Evolutionary conservation across 805 yeast species (phyloP), one percentile per base, ranked within the genome.

Genomic region (Starmerella vitae): DNA sequence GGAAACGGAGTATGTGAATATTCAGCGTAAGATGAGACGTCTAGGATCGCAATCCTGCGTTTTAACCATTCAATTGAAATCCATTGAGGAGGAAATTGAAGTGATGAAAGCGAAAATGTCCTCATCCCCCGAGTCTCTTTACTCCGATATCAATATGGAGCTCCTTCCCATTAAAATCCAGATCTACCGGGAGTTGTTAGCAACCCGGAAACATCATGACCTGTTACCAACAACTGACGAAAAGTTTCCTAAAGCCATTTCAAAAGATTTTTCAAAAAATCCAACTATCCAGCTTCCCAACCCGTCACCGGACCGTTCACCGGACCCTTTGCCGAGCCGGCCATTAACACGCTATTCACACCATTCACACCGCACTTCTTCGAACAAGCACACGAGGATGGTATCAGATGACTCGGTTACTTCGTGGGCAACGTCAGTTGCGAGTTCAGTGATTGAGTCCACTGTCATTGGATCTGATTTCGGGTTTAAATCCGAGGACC

Each of bases 21-120:
- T 41, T 9, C n/a, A 28, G 6, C 14, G 14, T 6, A 29, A 37
- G 19, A 44, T 25, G 37, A 32, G 48, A 8, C 19, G 35, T 3
- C 32, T 41, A 4, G 47, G 43, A 5, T 36, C 34, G 5, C 38
- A 27, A 6, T 37, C 50, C 10, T 37, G 50, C 25, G 34, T 27
- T 20, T 35, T 46, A 6, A 36, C 48, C 3, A 39, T 36, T 10
- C 32, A 30, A 15, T 25, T 38, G 10, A 30, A 34, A n/a, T 19
- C 20, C 4, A 2, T 36, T 3, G 28, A 38, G 24, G 37, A 32
- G 17, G 35, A 43, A 26, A 20, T 46, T 21, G 33, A 20, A 3
- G 8, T 33, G 8, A 33, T 46, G 19, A 32, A 37, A 17, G 33
- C 25, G 12, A 37, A 43, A 9, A 46, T 46, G 50, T n/a, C 19